Percentiles rank a stretch among this genome's conserved stretches.
Conservation (phyloP, 345 rosid species). For the Turnera subulata region DNA sequence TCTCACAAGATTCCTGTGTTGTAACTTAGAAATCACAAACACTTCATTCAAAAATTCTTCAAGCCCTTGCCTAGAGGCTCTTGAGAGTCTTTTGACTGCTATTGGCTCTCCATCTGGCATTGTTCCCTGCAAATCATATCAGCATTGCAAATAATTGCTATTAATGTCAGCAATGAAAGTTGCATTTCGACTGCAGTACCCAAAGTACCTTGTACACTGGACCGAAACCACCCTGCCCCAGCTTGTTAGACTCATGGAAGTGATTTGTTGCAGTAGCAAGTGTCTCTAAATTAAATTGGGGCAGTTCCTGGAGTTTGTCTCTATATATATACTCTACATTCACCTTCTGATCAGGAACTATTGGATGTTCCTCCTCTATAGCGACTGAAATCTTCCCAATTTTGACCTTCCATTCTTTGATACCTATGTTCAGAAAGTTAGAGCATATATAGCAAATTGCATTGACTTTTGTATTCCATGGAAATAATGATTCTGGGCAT, state of each 20-base stretch:
- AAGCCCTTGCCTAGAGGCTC: slow-evolving; percentile 26
- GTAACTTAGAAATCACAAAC: slow-evolving; percentile 35
- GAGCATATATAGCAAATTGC: not conserved
- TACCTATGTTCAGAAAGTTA: not conserved
- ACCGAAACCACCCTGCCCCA: slow-evolving; percentile 45
- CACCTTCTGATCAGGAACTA: not conserved
- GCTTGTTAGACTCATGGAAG: slow-evolving; percentile 22
- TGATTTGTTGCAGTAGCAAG: slow-evolving; percentile 28
- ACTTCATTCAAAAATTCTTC: slow-evolving; percentile 41
- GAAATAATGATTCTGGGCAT: not conserved
- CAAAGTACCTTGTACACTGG: slow-evolving; percentile 37
- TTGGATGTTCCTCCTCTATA: not conserved
- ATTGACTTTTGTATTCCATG: not conserved
- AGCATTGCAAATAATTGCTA: not conserved
- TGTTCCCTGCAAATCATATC: slow-evolving; percentile 10
- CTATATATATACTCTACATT: not conserved
- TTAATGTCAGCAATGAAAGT: not conserved
- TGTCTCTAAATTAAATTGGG: slow-evolving; percentile 19
- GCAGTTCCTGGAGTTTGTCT: slow-evolving; percentile 10
- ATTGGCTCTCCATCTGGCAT: slow-evolving; percentile 29
- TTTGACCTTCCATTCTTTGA: not conserved
- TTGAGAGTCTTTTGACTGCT: slow-evolving; percentile 38
- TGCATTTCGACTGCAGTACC: not conserved
- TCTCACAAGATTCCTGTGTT: slow-evolving; percentile 35
- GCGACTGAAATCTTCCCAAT: not conserved